Evolutionary conservation across 2,329 filamentous ascomycete genomes (phyloP), one percentile per base, ranked within the genome.

Genomic region (Basipetospora chlamydospora): DNA sequence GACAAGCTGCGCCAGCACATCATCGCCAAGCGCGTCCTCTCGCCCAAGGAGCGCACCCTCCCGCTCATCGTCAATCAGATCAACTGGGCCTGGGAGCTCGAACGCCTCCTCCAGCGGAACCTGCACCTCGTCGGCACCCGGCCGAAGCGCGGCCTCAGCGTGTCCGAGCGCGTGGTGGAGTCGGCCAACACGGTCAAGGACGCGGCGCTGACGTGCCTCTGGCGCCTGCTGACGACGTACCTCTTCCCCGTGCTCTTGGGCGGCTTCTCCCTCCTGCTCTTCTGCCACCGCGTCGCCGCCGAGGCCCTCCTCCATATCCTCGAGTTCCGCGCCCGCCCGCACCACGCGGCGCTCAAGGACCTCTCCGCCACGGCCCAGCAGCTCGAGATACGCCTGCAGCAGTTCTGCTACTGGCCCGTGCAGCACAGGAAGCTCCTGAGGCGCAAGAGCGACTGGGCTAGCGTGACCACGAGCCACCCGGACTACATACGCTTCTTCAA

Each of bases 401-500:
- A 98, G 53, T 96, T 96, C 52, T 96, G 88, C 58, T 98, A 98
- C 56, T 96, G 88, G 87, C 92, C 90, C 2, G 85, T 93, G 58
- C 88, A 98, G 55, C 95, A 96, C 52, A 70, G 88, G 29, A 96
- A 86, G 12, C 59, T 98, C 32, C 79, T 87, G n/a, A 77, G 83
- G 50, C 71, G 87, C 26, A 92, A 93, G 52, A 77, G 79, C 43
- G 85, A 93, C 47, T 96, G 90, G 88, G 83, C 86, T 40, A 96
- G 88, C 53, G 81, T 96, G 38, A 95, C 87, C 0, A 90, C 80
- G 33, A 94, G 80, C 48, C 88, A 98, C 55, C 85, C 88, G 1
- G 90, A 98, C 55, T 98, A 98, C 55, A 98, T 98, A 46, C 80
- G 90, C 12, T 98, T 98, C 58, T 98, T 96, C 61, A 98, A 98